Evolutionary conservation across 2,329 filamentous ascomycete species (phyloP).

Genomic region (Mariannaea elegans): DNA sequence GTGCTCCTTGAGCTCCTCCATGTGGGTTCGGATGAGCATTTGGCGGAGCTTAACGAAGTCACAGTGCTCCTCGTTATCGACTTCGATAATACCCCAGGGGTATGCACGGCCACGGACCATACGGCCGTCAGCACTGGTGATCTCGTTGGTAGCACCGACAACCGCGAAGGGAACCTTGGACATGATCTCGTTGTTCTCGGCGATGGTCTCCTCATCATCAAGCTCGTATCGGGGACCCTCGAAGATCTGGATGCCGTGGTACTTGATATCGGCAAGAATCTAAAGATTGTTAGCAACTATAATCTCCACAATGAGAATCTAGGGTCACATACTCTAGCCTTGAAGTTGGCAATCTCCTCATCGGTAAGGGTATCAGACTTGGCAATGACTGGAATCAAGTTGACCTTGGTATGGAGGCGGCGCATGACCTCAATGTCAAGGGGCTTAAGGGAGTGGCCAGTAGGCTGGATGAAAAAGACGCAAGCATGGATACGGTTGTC

Average conservation of each 20-base stretch:
- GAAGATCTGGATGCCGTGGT: slow-evolving; percentile 98
- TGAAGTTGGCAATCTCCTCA: slow-evolving; percentile 94
- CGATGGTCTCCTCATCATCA: slow-evolving; percentile 99
- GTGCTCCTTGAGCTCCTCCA: slow-evolving; percentile 99
- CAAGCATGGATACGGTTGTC: slow-evolving; percentile 99
- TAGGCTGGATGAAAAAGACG: slow-evolving; percentile 99
- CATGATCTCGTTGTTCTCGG: slow-evolving; percentile 99
- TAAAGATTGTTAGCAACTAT: slow-evolving; percentile 49
- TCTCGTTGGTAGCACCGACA: slow-evolving; percentile 95
- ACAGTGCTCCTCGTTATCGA: slow-evolving; percentile 99
- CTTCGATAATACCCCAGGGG: slow-evolving; percentile 98
- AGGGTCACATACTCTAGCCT: slow-evolving; percentile 81
- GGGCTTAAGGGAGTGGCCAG: slow-evolving; percentile 97
- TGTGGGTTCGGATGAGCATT: slow-evolving; percentile 99
- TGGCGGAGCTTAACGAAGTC: slow-evolving; percentile 99
- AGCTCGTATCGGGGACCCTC: slow-evolving; percentile 98
- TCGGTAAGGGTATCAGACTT: slow-evolving; percentile 98
- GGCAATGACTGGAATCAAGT: slow-evolving; percentile 98
- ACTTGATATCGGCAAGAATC: slow-evolving; percentile 96
- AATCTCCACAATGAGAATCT: no score
- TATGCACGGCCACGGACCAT: slow-evolving; percentile 96
- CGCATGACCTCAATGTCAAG: slow-evolving; percentile 99
- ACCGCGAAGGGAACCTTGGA: slow-evolving; percentile 99
- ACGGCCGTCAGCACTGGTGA: slow-evolving; percentile 88
- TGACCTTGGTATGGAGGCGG: slow-evolving; percentile 99